Base-by-base conservation (phyloP, 495 filamentous ascomycete species). In the Daldinia loculata region DNA sequence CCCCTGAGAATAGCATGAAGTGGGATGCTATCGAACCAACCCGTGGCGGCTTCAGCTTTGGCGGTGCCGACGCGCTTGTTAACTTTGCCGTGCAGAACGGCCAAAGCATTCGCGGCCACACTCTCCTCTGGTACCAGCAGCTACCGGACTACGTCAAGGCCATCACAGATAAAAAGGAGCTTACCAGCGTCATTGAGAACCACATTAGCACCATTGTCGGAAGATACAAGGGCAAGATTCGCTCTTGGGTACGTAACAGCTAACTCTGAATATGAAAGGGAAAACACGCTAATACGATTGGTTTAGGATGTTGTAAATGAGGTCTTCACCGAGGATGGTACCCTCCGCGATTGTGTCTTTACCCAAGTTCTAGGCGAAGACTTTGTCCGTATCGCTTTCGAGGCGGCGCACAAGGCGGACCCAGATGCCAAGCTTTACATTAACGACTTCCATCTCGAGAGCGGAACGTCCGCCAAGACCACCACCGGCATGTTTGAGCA, bases 381-480 rank as follows among this genome's bases (percentile, higher is more conserved):
- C 66, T 82, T 84, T 51, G 86, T 90, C 58, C 74, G 77, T 50
- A 88, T 90, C 75, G 88, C 88, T 30, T 91, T 91, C 79, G 75
- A 84, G 61, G 85, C 88, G 11, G 88, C 89, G 26, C 82, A 81
- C 48, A 80, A 76, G 14, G 87, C 86, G 5, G 89, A 89, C 74
- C 87, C 89, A 0, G 71, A 74, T 27, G 85, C 85, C 30, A 85
- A 85, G 77, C 81, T 91, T 39, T 91, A 88, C 80, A 90, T 91
- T 81, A 90, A 90, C 76, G 88, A 90, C 72, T 90, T 88, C 80
- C 89, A 89, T 79, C 86, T 84, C 36, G 84, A 84, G 76, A 75
- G 75, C 56, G 77, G 80, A n/a, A 74, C 58, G 19, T 65, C 65
- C 27, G 77, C 84, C 66, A 92, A 92, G 77, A 63, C 84, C 48